Base-by-base conservation (phyloP, 2,329 filamentous ascomycete species). In the Aspergillus texensis region DNA sequence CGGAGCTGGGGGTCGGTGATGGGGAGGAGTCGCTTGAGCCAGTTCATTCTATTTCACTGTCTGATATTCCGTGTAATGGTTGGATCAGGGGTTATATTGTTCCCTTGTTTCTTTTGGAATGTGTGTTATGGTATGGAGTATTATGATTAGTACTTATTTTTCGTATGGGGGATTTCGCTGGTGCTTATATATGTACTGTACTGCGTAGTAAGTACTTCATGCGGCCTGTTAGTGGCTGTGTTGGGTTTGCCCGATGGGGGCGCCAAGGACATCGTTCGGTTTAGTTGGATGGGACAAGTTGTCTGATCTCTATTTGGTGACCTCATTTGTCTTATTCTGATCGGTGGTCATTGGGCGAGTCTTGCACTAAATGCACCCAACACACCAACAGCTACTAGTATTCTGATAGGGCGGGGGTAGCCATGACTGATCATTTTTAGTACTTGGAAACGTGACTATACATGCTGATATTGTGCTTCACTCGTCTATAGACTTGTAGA, bases 21-120 rank as follows among this genome's bases (percentile, higher is more conserved):
- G 19, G 34, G n/a, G 28, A 62, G 34, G 30, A 62, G 19, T 6
- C 50, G 48, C 19, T 32, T 55, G 1, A 62, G 45, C 60, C 60
- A 62, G 19, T 48, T 39, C 34, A 62, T 53, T 6, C 8, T 52
- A 6, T 24, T 26, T 28, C 26, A 28, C 26, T 28, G 26, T 28
- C 26, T 28, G 26, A 6, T 28, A 28, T 28, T 28, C 26, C 26
- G 26, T 28, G 6, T 1, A 1, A 28, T 28, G 26, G 26, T 28
- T 28, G 11, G 32, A 12, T 34, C 11, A 11, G 11, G 32, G 11
- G 32, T 34, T 34, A 34, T 34, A 12, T 34, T 34, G 32, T 34
- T 28, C 19, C 3, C 4, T 21, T 36, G 2, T 4, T 8, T 14
- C 9, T 54, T 32, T 32, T 24, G 19, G 16, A 6, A 16, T 4